Evolutionary conservation across 106 monocot species (phyloP).

Genomic region (Allium fistulosum): DNA sequence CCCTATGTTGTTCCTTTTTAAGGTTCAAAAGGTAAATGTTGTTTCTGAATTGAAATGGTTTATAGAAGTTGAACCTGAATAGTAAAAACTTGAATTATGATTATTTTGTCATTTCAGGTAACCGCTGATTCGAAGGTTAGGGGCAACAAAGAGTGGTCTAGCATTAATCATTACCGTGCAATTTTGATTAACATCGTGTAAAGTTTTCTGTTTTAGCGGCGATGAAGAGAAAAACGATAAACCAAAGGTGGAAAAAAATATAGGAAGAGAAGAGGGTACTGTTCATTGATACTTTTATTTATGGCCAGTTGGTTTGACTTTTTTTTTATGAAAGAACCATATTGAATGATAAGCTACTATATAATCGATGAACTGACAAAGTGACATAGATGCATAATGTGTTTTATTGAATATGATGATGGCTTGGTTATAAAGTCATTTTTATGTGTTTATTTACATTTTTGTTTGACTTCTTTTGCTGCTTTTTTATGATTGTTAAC

Average conservation of each 20-base stretch:
- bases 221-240: not conserved
- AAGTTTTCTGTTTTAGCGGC: slow-evolving; percentile 31
- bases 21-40: not conserved
- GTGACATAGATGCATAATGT: not conserved
- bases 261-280: slow-evolving; percentile 1
- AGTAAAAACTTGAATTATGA: not conserved
- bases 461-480: no score
- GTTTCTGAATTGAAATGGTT: not conserved
- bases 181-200: slow-evolving; percentile 72
- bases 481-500: no score
- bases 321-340: not conserved
- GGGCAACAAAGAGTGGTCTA: no score
- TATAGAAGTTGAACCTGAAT: slow-evolving; percentile 9
- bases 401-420: no score
- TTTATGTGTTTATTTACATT: no score
- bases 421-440: no score
- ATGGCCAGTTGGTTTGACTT: slow-evolving; percentile 4
- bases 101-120: not conserved
- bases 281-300: slow-evolving; percentile 17
- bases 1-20: slow-evolving; percentile 77
- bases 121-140: no score
- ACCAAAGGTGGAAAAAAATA: slow-evolving; percentile 1
- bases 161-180: slow-evolving; percentile 3
- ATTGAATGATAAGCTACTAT: not conserved
- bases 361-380: no score